phyloP scores from a whole-genome alignment of 805 yeast genomes.

The Teunomyces gatunensis region DNA sequence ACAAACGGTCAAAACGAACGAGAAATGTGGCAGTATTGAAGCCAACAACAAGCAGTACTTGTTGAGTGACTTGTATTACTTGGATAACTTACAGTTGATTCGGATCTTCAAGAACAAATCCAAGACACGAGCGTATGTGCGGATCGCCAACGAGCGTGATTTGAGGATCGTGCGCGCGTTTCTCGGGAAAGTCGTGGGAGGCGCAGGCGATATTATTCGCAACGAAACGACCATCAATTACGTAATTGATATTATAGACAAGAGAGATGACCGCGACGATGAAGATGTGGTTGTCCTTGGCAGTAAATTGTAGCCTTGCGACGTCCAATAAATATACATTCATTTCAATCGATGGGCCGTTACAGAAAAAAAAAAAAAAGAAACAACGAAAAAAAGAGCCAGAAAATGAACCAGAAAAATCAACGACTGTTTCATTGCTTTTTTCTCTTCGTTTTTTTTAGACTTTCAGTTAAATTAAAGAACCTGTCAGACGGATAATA shows the following conservation, averaged over 20 bases:
- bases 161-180: slow-evolving; percentile 23
- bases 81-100: slow-evolving; percentile 33
- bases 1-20: slow-evolving; percentile 16
- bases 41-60: slow-evolving; percentile 42
- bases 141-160: slow-evolving; percentile 27
- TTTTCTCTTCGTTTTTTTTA: too few relatives aligned
- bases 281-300: background rate
- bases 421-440: too few relatives aligned
- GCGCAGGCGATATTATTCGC: slow-evolving; percentile 7
- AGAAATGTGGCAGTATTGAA: slow-evolving; percentile 19
- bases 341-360: too few relatives aligned
- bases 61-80: slow-evolving; percentile 36
- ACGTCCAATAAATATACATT: background rate
- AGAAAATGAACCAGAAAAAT: too few relatives aligned
- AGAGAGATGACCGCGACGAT: slow-evolving; percentile 19
- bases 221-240: slow-evolving; percentile 24
- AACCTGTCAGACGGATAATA: too few relatives aligned
- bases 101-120: slow-evolving; percentile 40
- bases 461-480: too few relatives aligned
- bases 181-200: slow-evolving; percentile 16
- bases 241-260: slow-evolving; percentile 35
- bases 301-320: background rate
- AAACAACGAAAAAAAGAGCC: background rate
- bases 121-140: slow-evolving; percentile 39
- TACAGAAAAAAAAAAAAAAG: background rate